Base-by-base conservation (phyloP, 805 yeast genomes). In the Kuraishia cidri region DNA sequence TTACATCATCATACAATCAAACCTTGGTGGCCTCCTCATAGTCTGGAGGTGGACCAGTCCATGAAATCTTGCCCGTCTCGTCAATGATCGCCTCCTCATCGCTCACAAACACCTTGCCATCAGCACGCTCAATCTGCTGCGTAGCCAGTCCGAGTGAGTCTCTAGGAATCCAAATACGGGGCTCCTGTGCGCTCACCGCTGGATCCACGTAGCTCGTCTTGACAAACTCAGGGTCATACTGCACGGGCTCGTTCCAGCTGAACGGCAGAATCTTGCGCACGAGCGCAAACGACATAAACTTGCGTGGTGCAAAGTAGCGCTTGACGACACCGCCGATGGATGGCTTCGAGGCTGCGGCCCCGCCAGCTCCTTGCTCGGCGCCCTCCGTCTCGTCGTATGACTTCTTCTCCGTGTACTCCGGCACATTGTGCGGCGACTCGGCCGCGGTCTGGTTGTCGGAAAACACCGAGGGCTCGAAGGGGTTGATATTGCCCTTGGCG, bases 31-130 rank as follows among this genome's bases (percentile, higher is more conserved):
- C 62, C 43, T 63, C 69, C 45, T 72, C 79, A 50, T 72, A 81
- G 31, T 72, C 71, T 4, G 92, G 92, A 32, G 92, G 92, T 33
- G 75, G 72, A 25, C 80, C 84, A 18, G 69, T 60, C 44, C 64
- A 76, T 5, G 50, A 52, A 14, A 69, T 54, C 33, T 61, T 61
- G 27, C 75, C 78, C 59, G 76, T 73, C 29, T 74, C 85, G 42
- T 74, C 66, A 39, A 63, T 69, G 4, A 56, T 51, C 5, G 92
- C 77, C 43, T 71, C 64, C 12, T 62, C 75, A 47, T 80, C 79
- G 26, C 64, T 57, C 5, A 77, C 76, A 37, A 64, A 64, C 16
- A 79, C 70, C 30, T 63, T 63, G 19, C 70, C 75, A n/a, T 64
- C 54, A 9, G 82, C 75, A 41, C 66, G 66, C 23, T 59, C 60